These are phyloP conservation scores for Nemania sp. DNA, from an alignment of 2,329 filamentous ascomycete genomes.

Conservation along the genomic window DNA sequence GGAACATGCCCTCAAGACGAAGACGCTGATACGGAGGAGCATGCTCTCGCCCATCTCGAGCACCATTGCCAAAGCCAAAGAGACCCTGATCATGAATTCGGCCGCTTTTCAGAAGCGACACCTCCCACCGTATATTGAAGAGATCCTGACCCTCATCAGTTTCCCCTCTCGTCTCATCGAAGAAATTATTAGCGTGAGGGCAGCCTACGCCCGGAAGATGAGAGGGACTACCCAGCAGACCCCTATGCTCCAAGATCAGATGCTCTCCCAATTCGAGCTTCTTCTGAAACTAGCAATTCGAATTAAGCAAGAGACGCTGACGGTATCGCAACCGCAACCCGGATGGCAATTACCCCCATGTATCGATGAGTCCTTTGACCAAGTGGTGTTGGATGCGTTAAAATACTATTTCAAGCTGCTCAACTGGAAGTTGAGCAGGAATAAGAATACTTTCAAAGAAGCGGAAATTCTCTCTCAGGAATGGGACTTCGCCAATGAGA, in stretches of 20 bases:
- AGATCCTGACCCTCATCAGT: constrained; percentile 93
- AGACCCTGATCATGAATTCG: constrained; percentile 84
- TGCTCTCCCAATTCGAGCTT: constrained; percentile 96
- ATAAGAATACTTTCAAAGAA: constrained; percentile 99
- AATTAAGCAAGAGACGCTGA: constrained; percentile 87
- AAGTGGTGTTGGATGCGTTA: constrained; percentile 86
- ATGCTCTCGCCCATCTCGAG: constrained; percentile 83
- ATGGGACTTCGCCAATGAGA: constrained; percentile 95
- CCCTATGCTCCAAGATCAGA: constrained; percentile 92
- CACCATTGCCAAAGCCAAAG: constrained; percentile 92
- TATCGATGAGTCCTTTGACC: constrained; percentile 95
- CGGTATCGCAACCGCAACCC: constrained; percentile 81
- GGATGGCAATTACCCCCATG: constrained; percentile 96
- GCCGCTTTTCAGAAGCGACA: constrained; percentile 85
- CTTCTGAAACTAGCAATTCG: constrained; percentile 87
- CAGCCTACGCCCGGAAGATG: constrained; percentile 92
- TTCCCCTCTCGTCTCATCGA: constrained; percentile 95
- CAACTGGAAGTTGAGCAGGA: constrained; percentile 95
- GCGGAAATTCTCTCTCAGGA: constrained; percentile 96
- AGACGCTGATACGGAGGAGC: constrained; percentile 59
- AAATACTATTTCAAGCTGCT: constrained; percentile 99
- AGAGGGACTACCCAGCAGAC: constrained; percentile 93
- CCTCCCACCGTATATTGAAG: constrained; percentile 93
- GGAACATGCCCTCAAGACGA: constrained; percentile 46
- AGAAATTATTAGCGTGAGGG: constrained; percentile 90